Percentiles rank a stretch among this genome's conserved stretches.
Evolutionary conservation across 345 rosid species (phyloP).

Genomic region (Bruguiera gymnorhiza): DNA sequence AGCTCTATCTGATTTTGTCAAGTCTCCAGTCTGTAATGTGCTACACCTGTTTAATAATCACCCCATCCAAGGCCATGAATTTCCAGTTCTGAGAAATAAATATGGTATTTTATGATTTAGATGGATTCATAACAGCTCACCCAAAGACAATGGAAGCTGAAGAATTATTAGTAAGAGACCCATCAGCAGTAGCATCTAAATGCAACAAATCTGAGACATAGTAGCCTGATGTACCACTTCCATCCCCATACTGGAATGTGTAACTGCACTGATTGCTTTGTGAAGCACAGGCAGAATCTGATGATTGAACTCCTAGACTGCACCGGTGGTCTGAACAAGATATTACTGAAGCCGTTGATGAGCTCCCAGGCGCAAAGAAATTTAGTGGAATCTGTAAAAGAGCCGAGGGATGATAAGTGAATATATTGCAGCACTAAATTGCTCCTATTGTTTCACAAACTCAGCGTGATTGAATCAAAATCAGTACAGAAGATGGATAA

Average conservation of each 20-base stretch:
- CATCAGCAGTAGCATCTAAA: constrained; percentile 49
- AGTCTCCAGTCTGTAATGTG: constrained; percentile 65
- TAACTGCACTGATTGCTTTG: constrained; percentile 65
- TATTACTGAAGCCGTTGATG: constrained; percentile 58
- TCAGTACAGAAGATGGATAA: neutral
- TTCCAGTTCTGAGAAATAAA: constrained; percentile 8
- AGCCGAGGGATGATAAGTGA: constrained; percentile 10
- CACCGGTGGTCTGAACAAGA: constrained; percentile 80
- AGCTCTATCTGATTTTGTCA: constrained; percentile 80
- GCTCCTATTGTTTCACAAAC: constrained; percentile 8
- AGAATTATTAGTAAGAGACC: constrained; percentile 51
- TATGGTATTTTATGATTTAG: neutral
- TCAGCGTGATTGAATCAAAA: neutral
- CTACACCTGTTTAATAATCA: constrained; percentile 68
- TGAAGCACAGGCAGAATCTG: constrained; percentile 68
- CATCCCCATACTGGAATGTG: constrained; percentile 95
- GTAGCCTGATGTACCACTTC: constrained; percentile 91
- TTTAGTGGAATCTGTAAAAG: constrained; percentile 68
- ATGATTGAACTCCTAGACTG: constrained; percentile 50
- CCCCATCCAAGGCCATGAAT: constrained; percentile 19
- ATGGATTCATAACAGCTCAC: constrained; percentile 41
- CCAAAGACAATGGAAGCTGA: constrained; percentile 83
- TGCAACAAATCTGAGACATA: constrained; percentile 76
- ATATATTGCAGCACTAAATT: constrained; percentile 4
- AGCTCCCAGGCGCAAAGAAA: constrained; percentile 78